Base-by-base conservation (phyloP, 371 early-diverging fungal species). In the Mortierella sp. region DNA sequence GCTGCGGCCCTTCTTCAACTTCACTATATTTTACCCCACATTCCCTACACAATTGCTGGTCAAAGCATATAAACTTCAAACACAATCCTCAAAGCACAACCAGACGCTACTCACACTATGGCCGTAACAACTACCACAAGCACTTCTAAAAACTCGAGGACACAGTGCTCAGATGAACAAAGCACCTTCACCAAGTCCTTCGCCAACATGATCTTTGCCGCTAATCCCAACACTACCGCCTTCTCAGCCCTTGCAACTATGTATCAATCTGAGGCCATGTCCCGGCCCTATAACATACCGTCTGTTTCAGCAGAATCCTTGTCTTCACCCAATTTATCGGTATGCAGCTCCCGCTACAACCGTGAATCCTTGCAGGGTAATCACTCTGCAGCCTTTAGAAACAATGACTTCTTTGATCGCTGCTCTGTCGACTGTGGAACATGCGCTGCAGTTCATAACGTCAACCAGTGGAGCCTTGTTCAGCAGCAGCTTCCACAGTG, bases 351-450 rank as follows among this genome's bases (percentile, higher is more conserved):
- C 9, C 12, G 9, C 5, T 15, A 56, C 12, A 23, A 49, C 26
- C 59, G 28, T 32, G 3, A 37, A n/a, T 47, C 53, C 23, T 42
- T 35, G 53, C 66, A 47, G 51, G 61, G 31, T 62, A 29, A 34
- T 37, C n/a, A 53, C 54, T 47, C 72, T 66, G 61, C 71, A 6
- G 9, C 22, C 49, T 2, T 6, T 55, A 1, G 29, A 4, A 9
- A 66, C 63, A 42, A 72, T 72, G 72, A 42, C 61, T 22, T 56
- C 72, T 35, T 34, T 66, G 26, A 40, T 43, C 8, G 34, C 63
- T 26, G 66, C 58, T 61, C 35, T 72, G 67, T 62, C 55, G 35
- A n/a, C 42, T 13, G 66, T 72, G 40, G 72, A 66, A 57, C 47
- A n/a, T 49, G 29, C 67, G 23, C 35, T 65, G 10, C 37, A 17